A percentile compares a stretch with the other conserved stretches of the same genome.
phyloP scores from a whole-genome alignment of 2,329 filamentous ascomycete species.

The Didymella exigua region DNA sequence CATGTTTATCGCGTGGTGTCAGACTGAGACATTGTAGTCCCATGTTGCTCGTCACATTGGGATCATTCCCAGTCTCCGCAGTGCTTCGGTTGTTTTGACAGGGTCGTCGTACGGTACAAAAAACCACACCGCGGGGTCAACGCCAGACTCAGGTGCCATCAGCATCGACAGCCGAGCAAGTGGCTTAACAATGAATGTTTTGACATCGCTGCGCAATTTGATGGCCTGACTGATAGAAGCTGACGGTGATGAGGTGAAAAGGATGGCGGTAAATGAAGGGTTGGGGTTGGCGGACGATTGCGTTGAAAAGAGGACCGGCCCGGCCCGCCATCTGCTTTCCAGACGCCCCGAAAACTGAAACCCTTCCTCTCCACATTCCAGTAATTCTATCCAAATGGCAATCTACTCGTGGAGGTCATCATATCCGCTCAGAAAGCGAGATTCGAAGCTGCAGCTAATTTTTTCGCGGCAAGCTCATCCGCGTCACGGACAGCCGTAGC shows the following conservation, averaged over 20 bases:
- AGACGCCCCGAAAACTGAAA: neutral
- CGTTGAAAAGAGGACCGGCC: neutral
- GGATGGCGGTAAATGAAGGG: neutral
- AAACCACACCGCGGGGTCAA: neutral
- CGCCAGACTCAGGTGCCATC: neutral
- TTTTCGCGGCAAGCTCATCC: too few relatives aligned
- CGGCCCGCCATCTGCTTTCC: neutral
- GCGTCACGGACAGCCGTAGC: too few relatives aligned
- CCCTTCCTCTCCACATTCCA: neutral
- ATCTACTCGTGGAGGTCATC: too few relatives aligned
- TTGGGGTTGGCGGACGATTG: neutral
- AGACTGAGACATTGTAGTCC: constrained; percentile 4
- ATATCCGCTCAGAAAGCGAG: too few relatives aligned
- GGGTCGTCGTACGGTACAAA: neutral
- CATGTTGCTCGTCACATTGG: neutral
- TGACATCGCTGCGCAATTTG: neutral
- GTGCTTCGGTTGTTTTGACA: constrained; percentile 8
- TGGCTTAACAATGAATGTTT: neutral
- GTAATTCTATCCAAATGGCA: neutral
- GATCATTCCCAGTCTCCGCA: neutral
- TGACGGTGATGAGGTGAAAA: neutral
- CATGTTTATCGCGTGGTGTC: constrained; percentile 5
- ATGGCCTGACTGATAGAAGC: neutral
- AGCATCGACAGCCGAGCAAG: neutral
- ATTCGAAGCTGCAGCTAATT: neutral